Base-by-base conservation (phyloP, 2,329 filamentous ascomycete genomes). In the Pseudogymnoascus sp. region DNA sequence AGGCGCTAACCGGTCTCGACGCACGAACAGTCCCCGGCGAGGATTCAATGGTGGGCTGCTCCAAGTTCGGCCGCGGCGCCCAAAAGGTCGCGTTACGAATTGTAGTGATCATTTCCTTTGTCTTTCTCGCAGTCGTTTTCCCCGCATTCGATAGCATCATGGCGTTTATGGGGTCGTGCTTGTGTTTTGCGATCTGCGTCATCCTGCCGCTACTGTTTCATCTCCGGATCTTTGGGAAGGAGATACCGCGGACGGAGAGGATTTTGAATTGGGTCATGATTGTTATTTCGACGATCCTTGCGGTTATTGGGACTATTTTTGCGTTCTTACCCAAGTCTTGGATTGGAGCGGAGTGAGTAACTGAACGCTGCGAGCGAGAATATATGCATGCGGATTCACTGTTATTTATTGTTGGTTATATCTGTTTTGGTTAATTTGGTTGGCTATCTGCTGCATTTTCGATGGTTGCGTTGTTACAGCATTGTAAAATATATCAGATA, bases 101-200 rank as follows among this genome's bases (percentile, higher is more conserved):
- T 1, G 66, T 83, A 14, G 86, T 86, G 13, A 82, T 91, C 14
- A 68, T 89, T n/a, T 67, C 88, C 2, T 90, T 97, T 70, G 82
- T 97, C 33, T 72, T 84, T 59, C 89, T 97, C 64, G 86, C 93
- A 6, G 84, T 90, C 44, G 68, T 88, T 1, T 84, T 88, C 68
- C 87, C 87, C 10, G 80, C 80, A 1, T 90, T 90, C 71, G 87
- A 90, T 72, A 81, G 82, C 67, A 87, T 90, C 70, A 89, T 90
- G 86, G 83, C 84, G 40, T 80, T 90, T 62, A 86, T 97, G 77
- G 93, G 95, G 11, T 91, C 89, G 40, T 89, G 92, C 3, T 82
- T 96, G 14, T 97, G 93, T 77, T 96, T 96, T 70, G 91, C 90
- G 16, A 96, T 97, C 68, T 97, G 93, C 76, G 87, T 97, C 68